Percentiles rank a stretch among this genome's conserved stretches.
Evolutionary conservation across 345 rosid genomes (phyloP).

Genomic region (Psidium friedrichsthalianum): DNA sequence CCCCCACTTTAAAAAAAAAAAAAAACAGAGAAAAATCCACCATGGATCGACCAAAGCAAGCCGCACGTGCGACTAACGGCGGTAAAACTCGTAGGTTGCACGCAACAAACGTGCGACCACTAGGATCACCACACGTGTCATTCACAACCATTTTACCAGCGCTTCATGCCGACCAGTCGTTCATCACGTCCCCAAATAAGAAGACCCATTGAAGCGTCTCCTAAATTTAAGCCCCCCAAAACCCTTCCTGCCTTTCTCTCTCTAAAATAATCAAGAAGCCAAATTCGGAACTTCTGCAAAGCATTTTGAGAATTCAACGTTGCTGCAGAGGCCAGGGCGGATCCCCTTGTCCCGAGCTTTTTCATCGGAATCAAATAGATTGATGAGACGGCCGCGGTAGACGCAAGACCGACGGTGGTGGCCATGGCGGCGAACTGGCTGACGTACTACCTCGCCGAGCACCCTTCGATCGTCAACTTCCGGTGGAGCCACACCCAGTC

Average conservation of each 20-base stretch:
- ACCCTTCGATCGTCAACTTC: slow-evolving; percentile 63
- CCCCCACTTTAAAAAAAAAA: background rate
- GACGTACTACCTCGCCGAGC: slow-evolving; percentile 61
- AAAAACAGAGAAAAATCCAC: no score
- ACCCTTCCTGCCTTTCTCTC: background rate
- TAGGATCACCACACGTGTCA: background rate
- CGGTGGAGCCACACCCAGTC: slow-evolving; percentile 84
- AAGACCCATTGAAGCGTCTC: background rate
- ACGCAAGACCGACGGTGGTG: background rate
- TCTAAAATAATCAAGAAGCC: background rate
- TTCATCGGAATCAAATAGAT: background rate
- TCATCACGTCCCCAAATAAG: background rate
- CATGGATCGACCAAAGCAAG: background rate
- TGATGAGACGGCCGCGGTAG: background rate
- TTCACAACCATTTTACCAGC: background rate
- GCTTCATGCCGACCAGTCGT: slow-evolving; percentile 4
- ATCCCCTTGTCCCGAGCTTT: no score
- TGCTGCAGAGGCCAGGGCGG: background rate
- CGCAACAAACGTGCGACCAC: background rate
- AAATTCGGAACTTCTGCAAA: background rate
- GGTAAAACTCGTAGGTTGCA: background rate
- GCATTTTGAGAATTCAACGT: background rate
- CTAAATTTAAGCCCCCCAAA: background rate
- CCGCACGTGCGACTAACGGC: background rate
- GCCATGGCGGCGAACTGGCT: slow-evolving; percentile 14